phyloP scores from a whole-genome alignment of 768 basidiomycete species.

The Candolleomyces aberdarensis region DNA sequence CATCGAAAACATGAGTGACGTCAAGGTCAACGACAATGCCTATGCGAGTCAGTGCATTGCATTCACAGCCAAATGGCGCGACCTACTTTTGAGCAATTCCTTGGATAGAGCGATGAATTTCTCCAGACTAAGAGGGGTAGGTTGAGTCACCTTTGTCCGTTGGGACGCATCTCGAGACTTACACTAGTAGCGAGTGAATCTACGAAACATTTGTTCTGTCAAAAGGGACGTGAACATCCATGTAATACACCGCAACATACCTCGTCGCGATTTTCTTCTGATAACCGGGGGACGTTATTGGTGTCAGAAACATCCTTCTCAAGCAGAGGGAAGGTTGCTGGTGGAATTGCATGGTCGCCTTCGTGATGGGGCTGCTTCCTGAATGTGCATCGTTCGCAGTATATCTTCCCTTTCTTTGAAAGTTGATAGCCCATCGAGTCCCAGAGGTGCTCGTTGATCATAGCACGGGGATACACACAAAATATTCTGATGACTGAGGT shows the following conservation, averaged over 20 bases:
- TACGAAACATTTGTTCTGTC: conserved; percentile 4
- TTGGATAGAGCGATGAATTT: conserved; percentile 38
- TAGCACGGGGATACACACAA: conserved; percentile 30
- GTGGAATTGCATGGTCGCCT: conserved; percentile 29
- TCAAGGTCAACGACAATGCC: conserved; percentile 53
- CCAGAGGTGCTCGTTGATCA: conserved; percentile 33
- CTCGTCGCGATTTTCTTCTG: conserved; percentile 42
- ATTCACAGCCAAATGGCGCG: background rate
- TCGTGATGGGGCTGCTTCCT: conserved; percentile 25
- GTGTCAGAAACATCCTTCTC: conserved; percentile 1
- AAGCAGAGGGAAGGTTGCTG: conserved; percentile 41
- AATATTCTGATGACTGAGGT: conserved; percentile 28
- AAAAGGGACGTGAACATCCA: background rate
- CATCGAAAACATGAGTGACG: conserved; percentile 22
- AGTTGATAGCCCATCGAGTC: conserved; percentile 29
- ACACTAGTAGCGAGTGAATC: conserved; percentile 52
- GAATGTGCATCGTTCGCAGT: conserved; percentile 18
- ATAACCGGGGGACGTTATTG: conserved; percentile 26
- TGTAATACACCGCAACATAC: conserved; percentile 21
- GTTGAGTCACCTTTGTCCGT: background rate
- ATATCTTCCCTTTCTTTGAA: conserved; percentile 40
- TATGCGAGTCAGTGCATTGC: conserved; percentile 13
- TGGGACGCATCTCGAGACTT: conserved; percentile 14
- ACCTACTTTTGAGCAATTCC: conserved; percentile 18
- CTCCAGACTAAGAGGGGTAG: conserved; percentile 28